These are phyloP conservation scores for Pseudogymnoascus sp. DNA, from an alignment of 2,329 filamentous ascomycete species.

Conservation along the genomic window DNA sequence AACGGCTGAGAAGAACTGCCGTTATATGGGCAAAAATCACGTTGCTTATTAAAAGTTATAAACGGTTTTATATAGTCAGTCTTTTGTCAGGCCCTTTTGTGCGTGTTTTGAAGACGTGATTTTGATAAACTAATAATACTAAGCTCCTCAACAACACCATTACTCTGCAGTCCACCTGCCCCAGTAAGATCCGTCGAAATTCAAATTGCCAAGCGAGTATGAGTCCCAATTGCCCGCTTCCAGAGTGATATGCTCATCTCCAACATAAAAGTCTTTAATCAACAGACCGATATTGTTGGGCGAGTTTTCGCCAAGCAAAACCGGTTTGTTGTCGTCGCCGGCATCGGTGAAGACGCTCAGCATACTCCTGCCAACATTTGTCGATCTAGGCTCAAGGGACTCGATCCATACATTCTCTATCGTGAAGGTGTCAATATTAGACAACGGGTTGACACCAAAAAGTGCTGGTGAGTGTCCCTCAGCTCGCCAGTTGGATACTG, in stretches of 20 bases:
- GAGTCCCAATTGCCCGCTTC: not conserved
- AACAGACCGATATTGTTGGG: not conserved
- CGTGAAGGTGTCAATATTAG: conserved; percentile 1
- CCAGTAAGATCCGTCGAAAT: not conserved
- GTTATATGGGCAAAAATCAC: not conserved
- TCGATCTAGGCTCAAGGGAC: not conserved
- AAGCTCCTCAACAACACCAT: not conserved
- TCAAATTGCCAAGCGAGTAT: not conserved
- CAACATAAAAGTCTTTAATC: conserved; percentile 8
- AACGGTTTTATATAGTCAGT: not conserved
- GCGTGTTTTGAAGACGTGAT: no score
- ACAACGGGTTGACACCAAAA: conserved; percentile 6
- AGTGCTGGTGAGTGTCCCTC: conserved; percentile 2
- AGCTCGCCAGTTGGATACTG: conserved; percentile 2
- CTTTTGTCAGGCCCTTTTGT: no score
- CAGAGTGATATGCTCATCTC: conserved; percentile 5
- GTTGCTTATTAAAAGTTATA: not conserved
- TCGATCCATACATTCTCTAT: conserved; percentile 7
- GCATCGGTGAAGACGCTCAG: conserved; percentile 7
- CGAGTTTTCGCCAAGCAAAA: conserved; percentile 6
- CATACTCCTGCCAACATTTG: conserved; percentile 2
- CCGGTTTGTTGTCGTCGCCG: not conserved
- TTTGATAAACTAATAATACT: not conserved
- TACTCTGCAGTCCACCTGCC: conserved; percentile 1
- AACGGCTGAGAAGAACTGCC: not conserved